Percentiles rank a stretch among this genome's conserved stretches.
Evolutionary conservation across 352 stramenopile species (phyloP).

Genomic region (Phytophthora quininea): DNA sequence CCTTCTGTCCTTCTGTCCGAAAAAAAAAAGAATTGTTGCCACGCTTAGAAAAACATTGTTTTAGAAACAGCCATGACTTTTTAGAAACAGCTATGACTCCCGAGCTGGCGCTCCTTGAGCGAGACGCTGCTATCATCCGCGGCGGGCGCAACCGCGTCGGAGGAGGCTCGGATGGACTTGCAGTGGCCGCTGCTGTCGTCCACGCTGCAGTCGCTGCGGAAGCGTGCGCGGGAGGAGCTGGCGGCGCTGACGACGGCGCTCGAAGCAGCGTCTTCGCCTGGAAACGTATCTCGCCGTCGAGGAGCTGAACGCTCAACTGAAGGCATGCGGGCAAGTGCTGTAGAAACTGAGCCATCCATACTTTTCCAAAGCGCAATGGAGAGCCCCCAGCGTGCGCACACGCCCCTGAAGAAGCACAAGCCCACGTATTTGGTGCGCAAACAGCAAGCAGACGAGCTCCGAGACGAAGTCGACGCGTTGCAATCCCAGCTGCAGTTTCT

Average conservation of each 20-base stretch:
- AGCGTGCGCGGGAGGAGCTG: slow-evolving; percentile 27
- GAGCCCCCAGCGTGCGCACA: not conserved
- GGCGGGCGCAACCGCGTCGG: slow-evolving; percentile 8
- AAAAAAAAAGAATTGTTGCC: no score
- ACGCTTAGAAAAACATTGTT: no score
- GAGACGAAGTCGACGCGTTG: slow-evolving; percentile 13
- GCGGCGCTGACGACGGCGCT: slow-evolving; percentile 23
- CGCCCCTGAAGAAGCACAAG: slow-evolving; percentile 35
- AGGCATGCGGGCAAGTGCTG: slow-evolving; percentile 18
- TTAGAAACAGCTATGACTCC: not conserved
- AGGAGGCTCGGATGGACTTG: slow-evolving; percentile 20
- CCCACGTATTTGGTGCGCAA: slow-evolving; percentile 32
- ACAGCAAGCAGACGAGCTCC: slow-evolving; percentile 16
- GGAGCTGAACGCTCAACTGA: slow-evolving; percentile 20
- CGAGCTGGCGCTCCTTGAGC: slow-evolving; percentile 24
- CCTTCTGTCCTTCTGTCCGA: no score
- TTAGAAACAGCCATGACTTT: not conserved
- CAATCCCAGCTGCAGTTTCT: slow-evolving; percentile 9
- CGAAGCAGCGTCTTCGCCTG: not conserved
- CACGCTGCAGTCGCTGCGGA: slow-evolving; percentile 17
- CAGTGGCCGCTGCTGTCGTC: slow-evolving; percentile 28
- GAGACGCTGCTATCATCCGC: slow-evolving; percentile 21
- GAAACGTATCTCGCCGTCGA: slow-evolving; percentile 10
- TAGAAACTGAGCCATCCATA: not conserved
- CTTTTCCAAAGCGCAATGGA: not conserved